Conservation (phyloP, 495 filamentous ascomycete species). For the Neurospora cerealis region DNA sequence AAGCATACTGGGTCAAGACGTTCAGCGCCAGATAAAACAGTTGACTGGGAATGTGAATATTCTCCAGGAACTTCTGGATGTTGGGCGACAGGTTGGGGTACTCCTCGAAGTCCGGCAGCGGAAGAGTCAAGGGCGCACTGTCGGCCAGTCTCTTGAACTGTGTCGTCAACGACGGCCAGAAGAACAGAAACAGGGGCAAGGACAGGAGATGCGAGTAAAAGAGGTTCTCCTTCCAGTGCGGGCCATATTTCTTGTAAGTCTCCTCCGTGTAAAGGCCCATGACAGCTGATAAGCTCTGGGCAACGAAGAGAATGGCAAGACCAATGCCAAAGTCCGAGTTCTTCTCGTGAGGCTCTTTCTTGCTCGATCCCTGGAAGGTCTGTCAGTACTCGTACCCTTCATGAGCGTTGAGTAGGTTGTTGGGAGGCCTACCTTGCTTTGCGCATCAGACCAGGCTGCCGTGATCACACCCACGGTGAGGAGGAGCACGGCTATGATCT, state of each 20-base stretch:
- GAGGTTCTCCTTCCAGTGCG: constrained; percentile 90
- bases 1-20: constrained; percentile 84
- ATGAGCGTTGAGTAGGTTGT: not conserved
- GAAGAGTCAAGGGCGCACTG: constrained; percentile 36
- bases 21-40: constrained; percentile 67
- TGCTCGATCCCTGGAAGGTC: constrained; percentile 18
- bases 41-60: constrained; percentile 52
- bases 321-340: constrained; percentile 53
- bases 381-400: constrained; percentile 8
- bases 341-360: constrained; percentile 15
- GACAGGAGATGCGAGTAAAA: constrained; percentile 86
- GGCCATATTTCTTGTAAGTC: constrained; percentile 74
- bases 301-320: constrained; percentile 73
- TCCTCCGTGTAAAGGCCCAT: constrained; percentile 93
- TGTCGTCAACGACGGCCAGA: constrained; percentile 37
- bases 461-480: constrained; percentile 79
- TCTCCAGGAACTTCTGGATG: constrained; percentile 25
- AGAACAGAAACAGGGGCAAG: constrained; percentile 55
- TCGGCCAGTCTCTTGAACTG: constrained; percentile 43
- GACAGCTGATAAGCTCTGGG: constrained; percentile 81
- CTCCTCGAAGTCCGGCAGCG: constrained; percentile 19
- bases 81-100: constrained; percentile 14
- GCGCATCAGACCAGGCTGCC: constrained; percentile 79
- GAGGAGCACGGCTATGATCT: constrained; percentile 67
- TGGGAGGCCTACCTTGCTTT: constrained; percentile 53